Percentiles rank a stretch among this genome's conserved stretches.
Conservation (phyloP, 441 rosid species). For the Gossypium davidsonii region DNA sequence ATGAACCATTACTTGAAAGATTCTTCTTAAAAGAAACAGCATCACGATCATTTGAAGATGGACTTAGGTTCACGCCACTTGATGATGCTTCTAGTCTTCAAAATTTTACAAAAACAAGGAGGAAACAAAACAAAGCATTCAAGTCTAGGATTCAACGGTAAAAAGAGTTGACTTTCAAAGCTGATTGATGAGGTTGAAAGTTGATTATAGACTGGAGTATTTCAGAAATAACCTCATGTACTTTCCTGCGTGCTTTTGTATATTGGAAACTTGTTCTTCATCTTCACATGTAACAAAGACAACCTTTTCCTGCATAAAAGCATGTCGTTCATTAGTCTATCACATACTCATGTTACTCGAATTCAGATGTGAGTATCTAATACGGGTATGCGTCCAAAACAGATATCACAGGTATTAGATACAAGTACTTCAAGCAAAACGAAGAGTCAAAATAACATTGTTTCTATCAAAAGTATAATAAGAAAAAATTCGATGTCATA, state of each 20-base stretch:
- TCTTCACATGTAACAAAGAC: constrained; percentile 92
- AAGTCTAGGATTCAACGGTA: constrained; percentile 7
- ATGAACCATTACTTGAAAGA: constrained; percentile 23
- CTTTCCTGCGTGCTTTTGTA: constrained; percentile 58
- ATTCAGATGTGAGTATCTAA: background rate
- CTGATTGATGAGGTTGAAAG: constrained; percentile 5
- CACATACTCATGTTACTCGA: background rate
- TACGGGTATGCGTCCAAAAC: background rate
- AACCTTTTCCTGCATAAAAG: constrained; percentile 69
- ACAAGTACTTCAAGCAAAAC: background rate
- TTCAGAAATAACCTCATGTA: constrained; percentile 52
- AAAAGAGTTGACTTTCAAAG: background rate
- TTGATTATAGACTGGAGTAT: background rate
- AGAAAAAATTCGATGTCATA: constrained; percentile 3
- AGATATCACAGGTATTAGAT: background rate
- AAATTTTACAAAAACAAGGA: constrained; percentile 13
- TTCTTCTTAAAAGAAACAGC: constrained; percentile 23
- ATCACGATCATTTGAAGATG: constrained; percentile 23
- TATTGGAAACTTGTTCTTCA: constrained; percentile 53
- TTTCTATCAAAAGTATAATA: background rate
- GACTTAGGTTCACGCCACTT: constrained; percentile 44
- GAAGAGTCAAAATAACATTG: background rate
- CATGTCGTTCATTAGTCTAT: constrained; percentile 4
- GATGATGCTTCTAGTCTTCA: constrained; percentile 79
- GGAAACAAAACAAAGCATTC: constrained; percentile 3